These are phyloP conservation scores for Berkeleyomyces rouxiae DNA, from an alignment of 2,329 filamentous ascomycete genomes.

Conservation along the genomic window DNA sequence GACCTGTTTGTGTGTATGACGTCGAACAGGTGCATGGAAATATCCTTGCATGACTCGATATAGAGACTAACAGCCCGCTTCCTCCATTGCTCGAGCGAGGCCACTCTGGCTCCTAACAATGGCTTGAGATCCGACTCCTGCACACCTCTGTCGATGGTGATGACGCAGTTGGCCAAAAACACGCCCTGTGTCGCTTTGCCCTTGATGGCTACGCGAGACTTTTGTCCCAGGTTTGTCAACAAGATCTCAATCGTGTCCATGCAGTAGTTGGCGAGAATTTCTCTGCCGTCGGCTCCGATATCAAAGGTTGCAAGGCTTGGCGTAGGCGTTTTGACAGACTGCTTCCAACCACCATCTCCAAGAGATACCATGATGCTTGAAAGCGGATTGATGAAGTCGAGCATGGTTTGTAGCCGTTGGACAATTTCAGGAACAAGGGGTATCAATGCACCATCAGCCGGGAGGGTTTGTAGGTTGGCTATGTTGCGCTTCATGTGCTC, in stretches of 20 bases:
- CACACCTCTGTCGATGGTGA: conserved; percentile 71
- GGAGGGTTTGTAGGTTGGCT: conserved; percentile 47
- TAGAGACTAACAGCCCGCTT: conserved; percentile 75
- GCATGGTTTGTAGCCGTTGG: conserved; percentile 71
- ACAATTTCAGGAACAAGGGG: conserved; percentile 72
- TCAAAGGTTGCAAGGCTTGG: conserved; percentile 68
- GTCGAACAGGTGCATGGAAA: conserved; percentile 71
- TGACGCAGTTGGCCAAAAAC: conserved; percentile 77
- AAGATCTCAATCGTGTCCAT: conserved; percentile 75
- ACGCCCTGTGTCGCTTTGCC: conserved; percentile 67
- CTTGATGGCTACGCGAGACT: conserved; percentile 55
- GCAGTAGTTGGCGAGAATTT: conserved; percentile 81
- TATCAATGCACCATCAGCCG: conserved; percentile 61
- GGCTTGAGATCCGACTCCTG: conserved; percentile 60
- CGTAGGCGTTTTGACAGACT: conserved; percentile 32
- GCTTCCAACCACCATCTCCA: conserved; percentile 81
- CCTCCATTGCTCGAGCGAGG: conserved; percentile 62
- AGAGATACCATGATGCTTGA: conserved; percentile 82
- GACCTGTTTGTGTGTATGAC: conserved; percentile 76
- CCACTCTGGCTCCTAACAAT: conserved; percentile 50
- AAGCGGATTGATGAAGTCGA: conserved; percentile 69
- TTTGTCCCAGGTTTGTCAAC: conserved; percentile 57
- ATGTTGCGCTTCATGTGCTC: conserved; percentile 66
- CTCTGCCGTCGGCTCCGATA: conserved; percentile 70
- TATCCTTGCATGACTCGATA: conserved; percentile 74